Evolutionary conservation across 2,329 filamentous ascomycete species (phyloP), one percentile per base, ranked within the genome.

Genomic region (Talaromyces sp.): DNA sequence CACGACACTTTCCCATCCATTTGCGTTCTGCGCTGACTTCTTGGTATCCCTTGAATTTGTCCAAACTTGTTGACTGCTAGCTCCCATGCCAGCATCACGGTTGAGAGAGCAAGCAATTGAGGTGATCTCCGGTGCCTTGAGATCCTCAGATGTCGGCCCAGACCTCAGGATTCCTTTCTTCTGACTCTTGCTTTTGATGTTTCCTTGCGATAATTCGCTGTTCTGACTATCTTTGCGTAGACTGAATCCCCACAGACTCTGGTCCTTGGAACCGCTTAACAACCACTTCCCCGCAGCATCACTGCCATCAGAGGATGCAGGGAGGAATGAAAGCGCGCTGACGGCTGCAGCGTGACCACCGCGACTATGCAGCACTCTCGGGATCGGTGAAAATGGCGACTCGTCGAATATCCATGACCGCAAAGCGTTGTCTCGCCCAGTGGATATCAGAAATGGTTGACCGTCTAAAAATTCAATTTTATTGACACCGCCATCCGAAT

Each of bases 381-480:
- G 94, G 11, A 92, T 83, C 0, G 92, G 87, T 0, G 90, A 94
- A 72, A 96, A 96, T 0, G 93, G 92, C 0, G 88, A 88, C 72
- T 95, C 88, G 69, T 97, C 93, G 67, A 97, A 96, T 63, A 97
- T 94, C 93, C 93, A 97, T 5, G 92, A 92, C 72, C 93, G 95
- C 61, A 99, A 79, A 10, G 92, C 91, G 75, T 99, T 99, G 73
- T 99, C 94, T 54, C 90, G 82, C 4, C 94, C 95, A 65, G 91
- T 94, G 10, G 92, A 96, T 29, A 97, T 81, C 48, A 99, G 84
- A 2, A 97, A 88, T 5, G 91, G 89, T 72, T 99, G 95, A 0
- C 92, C 93, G 17, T 88, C 80, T 11, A 99, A 80, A 68, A 99
- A 99, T 68, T 97, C 91, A 21, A 96, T 80, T 70, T 90, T 92